These are phyloP conservation scores for Plantago lanceolata DNA, from an alignment of 305 asterid species.

Conservation along the genomic window DNA sequence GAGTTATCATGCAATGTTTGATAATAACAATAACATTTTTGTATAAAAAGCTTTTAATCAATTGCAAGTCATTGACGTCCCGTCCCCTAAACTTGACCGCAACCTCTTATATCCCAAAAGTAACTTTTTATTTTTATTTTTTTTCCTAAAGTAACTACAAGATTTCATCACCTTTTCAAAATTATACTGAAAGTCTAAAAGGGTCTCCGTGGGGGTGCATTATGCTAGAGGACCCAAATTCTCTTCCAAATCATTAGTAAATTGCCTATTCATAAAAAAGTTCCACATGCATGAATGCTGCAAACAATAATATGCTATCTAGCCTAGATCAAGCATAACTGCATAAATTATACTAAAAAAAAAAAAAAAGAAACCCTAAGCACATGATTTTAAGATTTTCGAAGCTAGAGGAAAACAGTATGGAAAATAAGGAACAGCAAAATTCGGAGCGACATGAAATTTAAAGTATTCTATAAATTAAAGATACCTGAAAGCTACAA, in stretches of 20 bases:
- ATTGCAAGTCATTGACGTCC: slow-evolving; percentile 7
- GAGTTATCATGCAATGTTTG: slow-evolving; percentile 10
- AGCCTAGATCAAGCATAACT: neutral
- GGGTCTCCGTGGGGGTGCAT: neutral
- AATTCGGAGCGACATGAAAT: neutral
- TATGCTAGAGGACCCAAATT: neutral
- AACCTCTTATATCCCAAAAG: neutral
- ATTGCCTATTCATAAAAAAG: neutral
- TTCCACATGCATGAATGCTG: neutral
- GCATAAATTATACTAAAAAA: neutral
- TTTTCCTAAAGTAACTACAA: neutral
- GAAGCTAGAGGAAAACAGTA: neutral
- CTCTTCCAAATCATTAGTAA: no score
- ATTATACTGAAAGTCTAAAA: no score
- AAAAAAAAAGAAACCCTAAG: neutral
- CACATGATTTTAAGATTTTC: neutral
- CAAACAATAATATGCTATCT: neutral
- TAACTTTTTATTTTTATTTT: neutral
- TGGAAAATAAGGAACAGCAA: neutral
- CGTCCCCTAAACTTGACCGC: neutral
- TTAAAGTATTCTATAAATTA: neutral
- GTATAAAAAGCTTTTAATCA: slow-evolving; percentile 12
- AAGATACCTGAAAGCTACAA: slow-evolving; percentile 32
- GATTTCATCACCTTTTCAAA: neutral
- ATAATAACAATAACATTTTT: slow-evolving; percentile 17